Evolutionary conservation across 2,329 filamentous ascomycete genomes (phyloP).

Genomic region (Fusarium incarnatum): DNA sequence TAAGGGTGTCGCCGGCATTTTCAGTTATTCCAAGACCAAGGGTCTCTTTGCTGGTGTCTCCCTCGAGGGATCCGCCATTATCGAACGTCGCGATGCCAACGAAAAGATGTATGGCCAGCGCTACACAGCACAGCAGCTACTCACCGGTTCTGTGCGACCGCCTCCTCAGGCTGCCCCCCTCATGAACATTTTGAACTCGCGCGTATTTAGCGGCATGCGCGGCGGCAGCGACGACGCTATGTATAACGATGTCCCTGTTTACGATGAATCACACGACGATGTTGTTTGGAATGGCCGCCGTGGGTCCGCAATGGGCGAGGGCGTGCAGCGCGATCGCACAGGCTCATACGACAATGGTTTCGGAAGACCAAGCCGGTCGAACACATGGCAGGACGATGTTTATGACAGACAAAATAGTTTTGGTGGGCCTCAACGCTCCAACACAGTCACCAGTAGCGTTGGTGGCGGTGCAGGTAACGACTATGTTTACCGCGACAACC

Average conservation of each 20-base stretch:
- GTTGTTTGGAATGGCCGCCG: constrained; percentile 84
- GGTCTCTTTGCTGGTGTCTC: constrained; percentile 96
- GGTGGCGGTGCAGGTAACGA: constrained; percentile 56
- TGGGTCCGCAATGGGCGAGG: constrained; percentile 78
- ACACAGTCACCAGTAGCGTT: constrained; percentile 58
- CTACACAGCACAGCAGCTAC: constrained; percentile 82
- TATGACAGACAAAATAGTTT: constrained; percentile 70
- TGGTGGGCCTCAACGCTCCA: constrained; percentile 60
- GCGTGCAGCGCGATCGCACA: constrained; percentile 54
- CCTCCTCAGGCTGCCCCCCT: constrained; percentile 87
- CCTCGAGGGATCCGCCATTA: constrained; percentile 90
- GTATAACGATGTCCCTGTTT: constrained; percentile 95
- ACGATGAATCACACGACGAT: constrained; percentile 84
- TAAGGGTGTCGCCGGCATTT: constrained; percentile 89
- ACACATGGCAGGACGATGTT: constrained; percentile 80
- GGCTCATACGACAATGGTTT: constrained; percentile 61
- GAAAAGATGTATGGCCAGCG: constrained; percentile 92
- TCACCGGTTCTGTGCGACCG: constrained; percentile 80
- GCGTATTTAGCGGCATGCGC: constrained; percentile 79
- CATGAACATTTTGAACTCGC: constrained; percentile 85
- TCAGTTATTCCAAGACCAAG: constrained; percentile 98
- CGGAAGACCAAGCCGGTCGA: constrained; percentile 70
- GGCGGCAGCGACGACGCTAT: constrained; percentile 69
- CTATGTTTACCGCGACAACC: constrained; percentile 66
- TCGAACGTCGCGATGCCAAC: constrained; percentile 96